Evolutionary conservation across 2,329 filamentous ascomycete species (phyloP), one percentile per base, ranked within the genome.

Genomic region (Colletotrichum tofieldiae): DNA sequence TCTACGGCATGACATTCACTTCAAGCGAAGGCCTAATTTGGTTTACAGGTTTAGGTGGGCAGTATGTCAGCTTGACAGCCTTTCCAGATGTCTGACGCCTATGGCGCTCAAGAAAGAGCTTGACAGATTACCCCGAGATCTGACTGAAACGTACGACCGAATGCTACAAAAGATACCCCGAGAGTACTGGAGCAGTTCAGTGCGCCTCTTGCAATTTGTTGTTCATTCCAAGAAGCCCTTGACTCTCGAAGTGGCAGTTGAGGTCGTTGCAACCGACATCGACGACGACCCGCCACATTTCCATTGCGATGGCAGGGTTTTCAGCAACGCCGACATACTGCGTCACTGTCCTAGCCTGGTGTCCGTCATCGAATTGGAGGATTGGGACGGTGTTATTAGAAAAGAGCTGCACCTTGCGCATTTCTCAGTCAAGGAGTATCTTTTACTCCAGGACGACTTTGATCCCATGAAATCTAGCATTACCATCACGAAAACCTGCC

Each of bases 41-140:
- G 5, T 16, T 18, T 2, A 2, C 14, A 60, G 58, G 58, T 61
- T 61, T 37, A 29, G 58, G 37, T 61, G 43, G 58, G 58, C 58
- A 35, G 58, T 26, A 2, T 61, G 58, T 49, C 58, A 61, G 18
- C 29, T 61, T 2, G 58, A 61, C 29, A 49, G 43, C 29, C 51
- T 45, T 7, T n/a, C 43, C 18, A 20, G 43, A n/a, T 45, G 43
- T 4, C 18, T n/a, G 16, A 45, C 18, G 2, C 43, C 43, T 3
- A 45, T n/a, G 18, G 43, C 43, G 20, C 18, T 45, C 18, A 45
- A 45, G 18, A n/a, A 45, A 45, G 43, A n/a, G 4, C 43, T 45
- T 9, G 18, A n/a, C 18, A n/a, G 18, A 7, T 45, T 45, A 45
- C 43, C 43, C 8, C 43, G 8, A 45, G 43, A 45, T 45, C 20